Percentiles rank a stretch among this genome's conserved stretches.
Conservation (phyloP, 2,329 filamentous ascomycete species). For the Dryadomyces quercus-mongolicae region DNA sequence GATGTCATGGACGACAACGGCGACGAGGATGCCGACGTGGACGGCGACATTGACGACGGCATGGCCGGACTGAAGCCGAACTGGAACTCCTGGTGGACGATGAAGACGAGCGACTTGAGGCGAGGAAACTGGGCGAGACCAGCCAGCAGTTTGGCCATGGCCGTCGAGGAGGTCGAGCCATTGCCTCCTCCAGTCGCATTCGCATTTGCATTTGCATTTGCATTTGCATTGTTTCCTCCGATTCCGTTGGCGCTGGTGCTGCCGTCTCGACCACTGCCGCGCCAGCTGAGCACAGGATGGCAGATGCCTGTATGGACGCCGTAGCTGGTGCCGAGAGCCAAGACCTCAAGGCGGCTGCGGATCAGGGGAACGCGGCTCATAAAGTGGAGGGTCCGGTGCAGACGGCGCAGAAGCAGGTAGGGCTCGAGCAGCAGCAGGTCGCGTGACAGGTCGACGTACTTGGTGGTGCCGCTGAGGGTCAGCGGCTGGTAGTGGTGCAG, state of each 20-base stretch:
- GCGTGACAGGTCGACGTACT: conserved; percentile 31
- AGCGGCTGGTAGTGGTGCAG: conserved; percentile 31
- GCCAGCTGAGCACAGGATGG: conserved; percentile 32
- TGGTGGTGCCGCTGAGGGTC: conserved; percentile 30
- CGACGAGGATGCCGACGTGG: neutral
- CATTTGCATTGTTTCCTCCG: neutral
- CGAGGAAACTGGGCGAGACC: conserved; percentile 27
- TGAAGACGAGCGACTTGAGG: conserved; percentile 28
- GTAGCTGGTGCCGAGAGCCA: conserved; percentile 33
- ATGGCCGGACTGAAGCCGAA: conserved; percentile 23
- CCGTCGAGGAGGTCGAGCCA: conserved; percentile 8
- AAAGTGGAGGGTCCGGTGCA: conserved; percentile 32
- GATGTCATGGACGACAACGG: neutral
- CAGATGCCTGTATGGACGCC: conserved; percentile 31
- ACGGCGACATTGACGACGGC: neutral
- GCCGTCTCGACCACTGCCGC: conserved; percentile 21
- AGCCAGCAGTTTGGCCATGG: conserved; percentile 29
- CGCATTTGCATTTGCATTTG: neutral
- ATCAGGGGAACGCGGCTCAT: conserved; percentile 32
- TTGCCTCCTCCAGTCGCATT: neutral
- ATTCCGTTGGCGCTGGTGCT: too few relatives aligned
- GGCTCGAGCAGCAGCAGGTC: conserved; percentile 35
- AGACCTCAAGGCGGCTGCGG: conserved; percentile 24
- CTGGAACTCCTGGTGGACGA: conserved; percentile 35
- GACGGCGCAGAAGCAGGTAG: conserved; percentile 32